Conservation (phyloP, 352 stramenopile species). For the Aphanomyces astaci region DNA sequence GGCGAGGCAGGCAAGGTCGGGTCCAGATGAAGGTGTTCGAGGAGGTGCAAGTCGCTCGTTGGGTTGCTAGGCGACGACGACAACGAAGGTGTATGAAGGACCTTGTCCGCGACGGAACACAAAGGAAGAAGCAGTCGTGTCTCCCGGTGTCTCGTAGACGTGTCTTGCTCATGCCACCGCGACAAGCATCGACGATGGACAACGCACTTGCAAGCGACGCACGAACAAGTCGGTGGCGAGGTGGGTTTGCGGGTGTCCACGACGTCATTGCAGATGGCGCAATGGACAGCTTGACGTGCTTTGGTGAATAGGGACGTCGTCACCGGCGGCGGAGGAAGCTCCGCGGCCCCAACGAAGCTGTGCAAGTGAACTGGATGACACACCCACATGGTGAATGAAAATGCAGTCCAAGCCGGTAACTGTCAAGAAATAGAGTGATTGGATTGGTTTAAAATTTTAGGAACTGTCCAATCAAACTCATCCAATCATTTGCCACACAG, state of each 20-base stretch:
- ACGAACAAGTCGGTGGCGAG: not conserved
- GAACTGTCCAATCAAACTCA: not conserved
- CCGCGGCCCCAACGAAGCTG: slow-evolving; percentile 1
- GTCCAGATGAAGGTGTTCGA: slow-evolving; percentile 12
- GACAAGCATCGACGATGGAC: slow-evolving; percentile 15
- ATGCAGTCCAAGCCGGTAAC: not conserved
- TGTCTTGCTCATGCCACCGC: not conserved
- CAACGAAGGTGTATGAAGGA: not conserved
- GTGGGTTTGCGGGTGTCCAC: not conserved
- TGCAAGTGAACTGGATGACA: slow-evolving; percentile 12
- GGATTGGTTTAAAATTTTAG: not conserved
- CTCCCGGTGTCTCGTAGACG: not conserved
- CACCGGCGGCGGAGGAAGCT: not conserved
- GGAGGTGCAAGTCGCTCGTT: not conserved
- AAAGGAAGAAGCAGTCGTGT: not conserved
- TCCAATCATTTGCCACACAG: too few relatives aligned
- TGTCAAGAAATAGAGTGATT: not conserved
- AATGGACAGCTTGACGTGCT: slow-evolving; percentile 4
- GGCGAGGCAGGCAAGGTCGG: not conserved
- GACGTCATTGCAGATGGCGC: not conserved
- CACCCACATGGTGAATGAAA: not conserved
- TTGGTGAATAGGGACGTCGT: not conserved
- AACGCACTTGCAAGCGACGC: not conserved
- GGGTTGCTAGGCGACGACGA: not conserved
- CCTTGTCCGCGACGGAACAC: not conserved